phyloP scores from a whole-genome alignment of 176 grass and related monocot genomes.

The Aegilops tauschii region DNA sequence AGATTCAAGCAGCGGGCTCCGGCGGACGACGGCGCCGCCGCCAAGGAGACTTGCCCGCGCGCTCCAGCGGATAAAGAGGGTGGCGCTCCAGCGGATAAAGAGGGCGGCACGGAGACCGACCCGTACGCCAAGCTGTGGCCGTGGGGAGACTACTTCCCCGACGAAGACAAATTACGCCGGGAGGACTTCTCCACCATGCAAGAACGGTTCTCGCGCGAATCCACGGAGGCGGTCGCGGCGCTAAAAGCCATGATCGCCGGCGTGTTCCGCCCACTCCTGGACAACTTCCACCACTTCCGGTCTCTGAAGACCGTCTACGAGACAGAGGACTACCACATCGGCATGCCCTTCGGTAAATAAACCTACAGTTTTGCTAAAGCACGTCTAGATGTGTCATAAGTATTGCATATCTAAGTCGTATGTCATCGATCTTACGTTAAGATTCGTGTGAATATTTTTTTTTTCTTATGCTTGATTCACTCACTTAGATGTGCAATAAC shows the following conservation, averaged over 20 bases:
- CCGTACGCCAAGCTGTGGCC: background rate
- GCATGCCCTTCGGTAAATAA: conserved; percentile 21
- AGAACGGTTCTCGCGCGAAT: background rate
- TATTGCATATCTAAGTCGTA: too few species aligned
- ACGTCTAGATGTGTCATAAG: too few species aligned
- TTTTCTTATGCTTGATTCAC: too few species aligned
- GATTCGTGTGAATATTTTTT: too few species aligned
- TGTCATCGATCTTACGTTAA: too few species aligned
- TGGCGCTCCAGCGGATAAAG: background rate
- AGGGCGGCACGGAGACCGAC: background rate
- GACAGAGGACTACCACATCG: conserved; percentile 12
- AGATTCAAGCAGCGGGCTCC: background rate
- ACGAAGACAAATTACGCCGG: background rate
- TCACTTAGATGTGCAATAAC: too few species aligned
- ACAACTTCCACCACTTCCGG: background rate
- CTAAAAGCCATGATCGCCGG: background rate
- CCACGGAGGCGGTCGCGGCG: background rate
- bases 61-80: too few species aligned
- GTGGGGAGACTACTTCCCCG: conserved; percentile 10
- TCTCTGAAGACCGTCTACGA: background rate
- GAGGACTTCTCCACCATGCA: background rate
- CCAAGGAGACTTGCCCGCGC: background rate
- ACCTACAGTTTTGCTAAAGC: too few species aligned
- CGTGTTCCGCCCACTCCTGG: background rate
- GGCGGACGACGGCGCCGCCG: background rate